Evolutionary conservation across 768 basidiomycete genomes (phyloP).

Genomic region (Serpula lacrymans): DNA sequence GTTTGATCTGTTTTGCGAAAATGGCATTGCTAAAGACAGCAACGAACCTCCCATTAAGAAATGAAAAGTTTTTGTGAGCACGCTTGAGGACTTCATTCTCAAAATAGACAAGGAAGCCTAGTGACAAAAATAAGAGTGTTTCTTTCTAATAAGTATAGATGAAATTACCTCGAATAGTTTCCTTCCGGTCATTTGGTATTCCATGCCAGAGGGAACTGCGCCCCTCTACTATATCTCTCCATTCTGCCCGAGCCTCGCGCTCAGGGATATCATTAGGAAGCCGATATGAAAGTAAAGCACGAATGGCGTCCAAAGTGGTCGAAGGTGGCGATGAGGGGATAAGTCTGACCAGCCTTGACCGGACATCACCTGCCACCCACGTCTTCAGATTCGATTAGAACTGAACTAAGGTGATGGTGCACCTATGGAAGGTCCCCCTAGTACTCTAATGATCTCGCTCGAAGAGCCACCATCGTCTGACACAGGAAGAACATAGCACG

Average conservation of each 20-base stretch:
- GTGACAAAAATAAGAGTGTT: conserved; percentile 3
- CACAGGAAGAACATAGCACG: conserved; percentile 86
- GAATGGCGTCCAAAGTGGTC: conserved; percentile 72
- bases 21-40: not conserved
- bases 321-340: conserved; percentile 63
- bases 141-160: not conserved
- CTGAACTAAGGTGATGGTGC: conserved; percentile 11
- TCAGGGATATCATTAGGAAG: conserved; percentile 68
- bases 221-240: conserved; percentile 92
- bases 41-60: conserved; percentile 78
- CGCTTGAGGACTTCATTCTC: conserved; percentile 84
- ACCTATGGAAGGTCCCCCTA: conserved; percentile 87
- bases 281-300: conserved; percentile 73
- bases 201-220: conserved; percentile 76
- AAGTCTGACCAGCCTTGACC: conserved; percentile 83
- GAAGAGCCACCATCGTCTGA: conserved; percentile 96
- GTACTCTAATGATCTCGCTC: conserved; percentile 88
- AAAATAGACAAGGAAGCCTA: conserved; percentile 91
- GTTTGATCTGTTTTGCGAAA: not conserved
- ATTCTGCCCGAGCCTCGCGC: conserved; percentile 79
- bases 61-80: conserved; percentile 93
- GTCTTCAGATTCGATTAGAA: too few species aligned
- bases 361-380: conserved; percentile 68
- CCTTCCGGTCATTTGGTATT: conserved; percentile 87
- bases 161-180: conserved; percentile 76